Evolutionary conservation across 768 basidiomycete genomes (phyloP), one percentile per base, ranked within the genome.

Genomic region (Filobasidium wieringae): DNA sequence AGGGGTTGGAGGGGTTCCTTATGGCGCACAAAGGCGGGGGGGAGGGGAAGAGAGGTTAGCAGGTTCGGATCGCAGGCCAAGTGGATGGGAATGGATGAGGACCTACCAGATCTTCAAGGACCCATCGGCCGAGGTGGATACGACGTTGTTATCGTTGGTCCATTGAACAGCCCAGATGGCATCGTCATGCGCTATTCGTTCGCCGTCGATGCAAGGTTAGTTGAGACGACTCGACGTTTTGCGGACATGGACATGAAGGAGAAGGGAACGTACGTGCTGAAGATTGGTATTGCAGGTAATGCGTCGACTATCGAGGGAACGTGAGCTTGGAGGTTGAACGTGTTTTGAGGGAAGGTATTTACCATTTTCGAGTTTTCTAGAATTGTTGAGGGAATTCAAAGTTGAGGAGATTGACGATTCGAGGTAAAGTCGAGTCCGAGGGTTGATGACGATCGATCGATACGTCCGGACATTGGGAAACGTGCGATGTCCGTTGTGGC

Each of bases 1-100:
- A 85, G 85, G 4, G 83, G 79, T 2, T 78, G 75, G 22, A 84
- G 77, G 61, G 84, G 39, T 27, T 51, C 45, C 49, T 54, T 50
- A 14, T 2, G 22, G 40, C 27, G 22, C 0, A 11, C 15, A 27
- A n/a, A 49, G 7, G 51, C n/a, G 29, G 30, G 19, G 8, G 19
- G 32, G 14, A 4, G 17, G 51, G 2, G 19, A 3, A 32, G n/a
- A 5, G 63, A 54, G n/a, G 64, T 63, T 4, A 52, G 36, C 9
- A 66, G 51, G 49, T 66, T 66, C 11, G 43, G 40, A 39, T 19
- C 22, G 15, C 14, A 19, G 41, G 19, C 33, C 24, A 22, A 19
- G 41, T 11, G 22, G 6, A 32, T 36, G 14, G 12, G 22, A 22
- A 26, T 39, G 31, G 30, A 22, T 12, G 22, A 6, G 19, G 30